Percentiles rank a stretch among this genome's conserved stretches.
Evolutionary conservation across 2,329 filamentous ascomycete species (phyloP).

Genomic region (Neonectria neomacrospora): DNA sequence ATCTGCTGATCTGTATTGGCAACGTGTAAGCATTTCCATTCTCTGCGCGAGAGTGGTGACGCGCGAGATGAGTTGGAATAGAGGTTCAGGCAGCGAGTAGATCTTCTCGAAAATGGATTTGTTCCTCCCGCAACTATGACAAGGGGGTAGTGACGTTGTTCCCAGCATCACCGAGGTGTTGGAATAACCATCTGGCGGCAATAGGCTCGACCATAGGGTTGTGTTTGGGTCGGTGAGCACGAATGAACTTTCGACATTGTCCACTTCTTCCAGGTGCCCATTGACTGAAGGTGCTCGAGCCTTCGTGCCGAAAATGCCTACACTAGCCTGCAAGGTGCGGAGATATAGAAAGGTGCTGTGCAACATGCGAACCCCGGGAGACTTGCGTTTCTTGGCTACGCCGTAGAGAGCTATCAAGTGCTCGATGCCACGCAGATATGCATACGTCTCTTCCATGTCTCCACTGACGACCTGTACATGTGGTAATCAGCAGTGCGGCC

Average conservation of each 20-base stretch:
- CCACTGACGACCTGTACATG: conserved; percentile 19
- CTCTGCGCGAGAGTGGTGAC: conserved; percentile 17
- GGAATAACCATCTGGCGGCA: neutral
- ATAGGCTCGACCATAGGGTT: conserved; percentile 6
- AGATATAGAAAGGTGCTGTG: conserved; percentile 21
- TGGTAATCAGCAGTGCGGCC: neutral
- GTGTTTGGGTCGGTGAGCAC: conserved; percentile 5
- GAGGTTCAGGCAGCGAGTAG: conserved; percentile 12
- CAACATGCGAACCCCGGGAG: conserved; percentile 5
- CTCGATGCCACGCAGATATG: conserved; percentile 15
- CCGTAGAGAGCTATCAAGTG: conserved; percentile 19
- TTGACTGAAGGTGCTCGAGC: neutral
- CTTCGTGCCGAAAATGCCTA: conserved; percentile 9
- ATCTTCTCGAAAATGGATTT: conserved; percentile 16
- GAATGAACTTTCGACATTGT: neutral
- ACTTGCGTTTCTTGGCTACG: conserved; percentile 3
- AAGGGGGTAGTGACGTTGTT: neutral
- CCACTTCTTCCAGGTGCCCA: conserved; percentile 6
- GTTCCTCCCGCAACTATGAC: conserved; percentile 11
- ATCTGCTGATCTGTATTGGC: neutral
- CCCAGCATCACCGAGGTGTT: neutral
- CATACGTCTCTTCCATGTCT: conserved; percentile 21
- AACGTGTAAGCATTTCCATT: neutral
- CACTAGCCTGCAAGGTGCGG: conserved; percentile 13
- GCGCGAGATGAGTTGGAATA: conserved; percentile 17